Conservation (phyloP, 148 eudicot genomes). For the Pouteria glomerata region DNA sequence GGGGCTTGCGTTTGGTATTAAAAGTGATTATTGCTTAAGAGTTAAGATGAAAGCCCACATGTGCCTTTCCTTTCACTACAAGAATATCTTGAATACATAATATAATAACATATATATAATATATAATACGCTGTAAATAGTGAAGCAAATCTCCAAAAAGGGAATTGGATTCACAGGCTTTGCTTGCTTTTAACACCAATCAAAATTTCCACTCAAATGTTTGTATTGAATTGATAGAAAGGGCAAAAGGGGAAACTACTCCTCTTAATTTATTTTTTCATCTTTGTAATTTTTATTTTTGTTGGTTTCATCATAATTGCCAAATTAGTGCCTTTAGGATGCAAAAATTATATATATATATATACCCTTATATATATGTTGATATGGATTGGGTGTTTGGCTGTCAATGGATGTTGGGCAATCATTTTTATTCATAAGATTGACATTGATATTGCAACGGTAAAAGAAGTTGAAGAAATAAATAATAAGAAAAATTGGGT, state of each 20-base stretch:
- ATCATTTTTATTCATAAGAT: no score
- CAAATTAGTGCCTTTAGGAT: not conserved
- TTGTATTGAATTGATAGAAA: not conserved
- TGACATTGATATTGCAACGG: no score
- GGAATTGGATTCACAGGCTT: no score
- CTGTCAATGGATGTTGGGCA: no score
- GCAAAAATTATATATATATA: not conserved
- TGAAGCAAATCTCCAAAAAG: not conserved
- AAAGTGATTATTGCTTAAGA: not conserved
- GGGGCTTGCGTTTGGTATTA: not conserved
- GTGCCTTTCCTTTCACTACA: conserved; percentile 12
- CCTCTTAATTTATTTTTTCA: not conserved
- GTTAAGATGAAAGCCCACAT: not conserved
- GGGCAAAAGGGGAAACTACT: not conserved
- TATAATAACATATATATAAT: not conserved
- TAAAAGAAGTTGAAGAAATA: no score
- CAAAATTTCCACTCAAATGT: not conserved
- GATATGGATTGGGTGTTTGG: not conserved
- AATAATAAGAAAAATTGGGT: no score
- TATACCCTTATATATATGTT: not conserved
- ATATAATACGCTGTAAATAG: not conserved
- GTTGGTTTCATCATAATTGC: conserved; percentile 3
- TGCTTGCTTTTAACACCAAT: no score
- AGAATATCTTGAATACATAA: not conserved
- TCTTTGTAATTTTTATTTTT: not conserved